phyloP scores from a whole-genome alignment of 2,329 filamentous ascomycete species.

The Sodiomyces alkalinus region DNA sequence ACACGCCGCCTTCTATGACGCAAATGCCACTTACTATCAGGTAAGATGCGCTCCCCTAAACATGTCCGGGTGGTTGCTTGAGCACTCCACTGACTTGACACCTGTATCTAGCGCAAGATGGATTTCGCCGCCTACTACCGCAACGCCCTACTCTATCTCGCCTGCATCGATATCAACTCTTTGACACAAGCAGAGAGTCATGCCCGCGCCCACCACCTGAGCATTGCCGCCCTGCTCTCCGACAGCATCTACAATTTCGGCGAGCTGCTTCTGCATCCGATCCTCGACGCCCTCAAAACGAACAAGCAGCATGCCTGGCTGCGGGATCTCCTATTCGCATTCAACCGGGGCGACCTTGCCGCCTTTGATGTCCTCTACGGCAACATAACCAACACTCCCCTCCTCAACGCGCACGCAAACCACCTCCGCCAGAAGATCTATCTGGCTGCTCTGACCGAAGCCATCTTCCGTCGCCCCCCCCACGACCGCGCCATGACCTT shows the following conservation, averaged over 20 bases:
- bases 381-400: constrained; percentile 64
- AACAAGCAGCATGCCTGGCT: constrained; percentile 73
- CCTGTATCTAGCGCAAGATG: constrained; percentile 41
- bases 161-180: constrained; percentile 74
- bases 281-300: constrained; percentile 64
- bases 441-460: constrained; percentile 86
- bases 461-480: constrained; percentile 87
- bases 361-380: constrained; percentile 73
- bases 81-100: constrained; percentile 24
- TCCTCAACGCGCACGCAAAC: constrained; percentile 63
- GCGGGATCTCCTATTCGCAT: constrained; percentile 88
- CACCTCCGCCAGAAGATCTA: constrained; percentile 97
- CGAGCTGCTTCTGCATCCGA: constrained; percentile 93
- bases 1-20: constrained; percentile 90
- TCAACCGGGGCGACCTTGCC: constrained; percentile 85
- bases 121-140: constrained; percentile 96
- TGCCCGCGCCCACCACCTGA: constrained; percentile 78
- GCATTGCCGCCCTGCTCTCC: constrained; percentile 81
- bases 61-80: background rate
- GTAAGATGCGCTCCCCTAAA: constrained; percentile 20
- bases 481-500: constrained; percentile 95
- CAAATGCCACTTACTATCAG: constrained; percentile 91
- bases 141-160: constrained; percentile 93
- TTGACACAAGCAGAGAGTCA: constrained; percentile 62
- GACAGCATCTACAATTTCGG: constrained; percentile 98